Evolutionary conservation across 164 flowering plant genomes (phyloP).

Genomic region (grape (Vitis vinifera)): ASM3070453v1 NC_081822.1:780001-780500

Average conservation of each 20-base stretch:
- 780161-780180: conserved; percentile 84
- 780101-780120: too few relatives aligned
- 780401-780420: conserved; percentile 85
- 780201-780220: conserved; percentile 89
- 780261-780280: not conserved
- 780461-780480: conserved; percentile 59
- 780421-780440: conserved; percentile 59
- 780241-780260: not conserved
- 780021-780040: not conserved
- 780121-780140: too few relatives aligned
- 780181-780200: conserved; percentile 90
- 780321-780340: too few relatives aligned
- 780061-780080: not conserved
- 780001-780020: not conserved
- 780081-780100: not conserved
- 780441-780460: conserved; percentile 95
- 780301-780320: too few relatives aligned
- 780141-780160: not conserved
- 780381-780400: conserved; percentile 21
- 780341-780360: not conserved
- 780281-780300: too few relatives aligned
- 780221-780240: not conserved
- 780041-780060: not conserved
- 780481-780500: conserved; percentile 57
- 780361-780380: not conserved